phyloP scores from a whole-genome alignment of 768 basidiomycete genomes.

The Naganishia onofrii region DNA sequence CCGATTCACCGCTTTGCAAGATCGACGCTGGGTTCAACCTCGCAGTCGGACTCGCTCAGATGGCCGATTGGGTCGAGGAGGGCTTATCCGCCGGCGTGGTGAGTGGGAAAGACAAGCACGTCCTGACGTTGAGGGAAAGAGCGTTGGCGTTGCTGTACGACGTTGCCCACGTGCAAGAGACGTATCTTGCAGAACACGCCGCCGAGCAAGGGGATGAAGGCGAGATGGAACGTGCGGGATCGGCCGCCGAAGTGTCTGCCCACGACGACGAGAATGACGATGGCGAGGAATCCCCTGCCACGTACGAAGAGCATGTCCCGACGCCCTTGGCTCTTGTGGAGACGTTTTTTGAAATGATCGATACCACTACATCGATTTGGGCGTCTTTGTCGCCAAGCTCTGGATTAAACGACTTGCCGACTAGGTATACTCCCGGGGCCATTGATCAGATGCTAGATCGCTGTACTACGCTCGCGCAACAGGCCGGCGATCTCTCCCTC shows the following conservation, averaged over 20 bases:
- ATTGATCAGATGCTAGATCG: slow-evolving; percentile 5
- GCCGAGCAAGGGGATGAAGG: slow-evolving; percentile 6
- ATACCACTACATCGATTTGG: slow-evolving; percentile 11
- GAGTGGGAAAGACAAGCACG: not conserved
- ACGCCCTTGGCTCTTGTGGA: slow-evolving; percentile 11
- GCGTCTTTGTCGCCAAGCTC: not conserved
- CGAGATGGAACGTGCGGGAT: not conserved
- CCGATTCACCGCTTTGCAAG: not conserved
- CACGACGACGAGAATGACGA: not conserved
- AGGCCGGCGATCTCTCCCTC: not conserved
- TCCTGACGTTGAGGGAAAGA: not conserved
- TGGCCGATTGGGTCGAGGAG: slow-evolving; percentile 16
- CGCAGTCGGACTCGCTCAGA: slow-evolving; percentile 6
- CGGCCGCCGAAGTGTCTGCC: not conserved
- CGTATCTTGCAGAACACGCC: not conserved
- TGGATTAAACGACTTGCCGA: not conserved
- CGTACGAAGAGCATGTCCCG: slow-evolving; percentile 18
- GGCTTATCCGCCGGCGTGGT: not conserved
- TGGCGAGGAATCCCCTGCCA: not conserved
- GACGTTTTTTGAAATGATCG: slow-evolving; percentile 16
- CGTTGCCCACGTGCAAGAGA: slow-evolving; percentile 14
- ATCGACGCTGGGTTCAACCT: slow-evolving; percentile 18
- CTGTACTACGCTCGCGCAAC: slow-evolving; percentile 4
- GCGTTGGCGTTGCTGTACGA: not conserved
- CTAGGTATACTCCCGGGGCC: not conserved